Evolutionary conservation across 169 alveolate genomes (phyloP), one percentile per base, ranked within the genome.

Genomic region (Plasmodium gaboni): DNA sequence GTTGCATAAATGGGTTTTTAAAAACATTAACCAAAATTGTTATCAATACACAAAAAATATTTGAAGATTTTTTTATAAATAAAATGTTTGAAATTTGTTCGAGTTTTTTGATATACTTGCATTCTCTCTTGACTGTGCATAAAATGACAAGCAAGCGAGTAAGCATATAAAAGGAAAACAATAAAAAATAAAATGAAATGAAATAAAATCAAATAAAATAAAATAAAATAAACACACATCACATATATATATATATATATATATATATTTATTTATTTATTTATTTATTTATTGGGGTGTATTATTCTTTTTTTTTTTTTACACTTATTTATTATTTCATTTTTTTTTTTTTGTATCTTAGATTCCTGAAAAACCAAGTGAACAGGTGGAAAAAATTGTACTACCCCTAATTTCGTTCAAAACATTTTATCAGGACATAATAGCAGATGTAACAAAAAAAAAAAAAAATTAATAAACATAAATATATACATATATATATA

Each of bases 31-130:
- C 87, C 15, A 38, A 70, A 51, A 86, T 86, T 48, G 28, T 86
- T 38, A 13, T 32, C n/a, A 69, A 65, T 50, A 86, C 92, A 38
- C 87, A 86, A 38, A 24, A 70, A 51, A 28, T 17, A 1, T 86
- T 86, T 71, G 76, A 86, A 73, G 59, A 86, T 13, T 60, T 60
- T 71, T 86, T 86, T 38, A 55, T 86, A 19, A 73, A 86, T 70
- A 86, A 86, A 32, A 86, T 86, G 92, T 86, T 50, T 44, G 87
- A 86, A 24, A 69, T 86, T 5, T 86, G 87, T 44, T 86, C 92
- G 1, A 60, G 87, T n/a, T 86, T 86, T 71, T 71, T 86, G 38
- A 61, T 86, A 50, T 86, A 86, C 6, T 60, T 86, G 69, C 92
- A 86, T 53, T 86, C 92, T 24, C 61, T 86, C 28, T 50, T 86